Evolutionary conservation across 169 alveolate species (phyloP), one percentile per base, ranked within the genome.

Genomic region (Miamiensis avidus): DNA sequence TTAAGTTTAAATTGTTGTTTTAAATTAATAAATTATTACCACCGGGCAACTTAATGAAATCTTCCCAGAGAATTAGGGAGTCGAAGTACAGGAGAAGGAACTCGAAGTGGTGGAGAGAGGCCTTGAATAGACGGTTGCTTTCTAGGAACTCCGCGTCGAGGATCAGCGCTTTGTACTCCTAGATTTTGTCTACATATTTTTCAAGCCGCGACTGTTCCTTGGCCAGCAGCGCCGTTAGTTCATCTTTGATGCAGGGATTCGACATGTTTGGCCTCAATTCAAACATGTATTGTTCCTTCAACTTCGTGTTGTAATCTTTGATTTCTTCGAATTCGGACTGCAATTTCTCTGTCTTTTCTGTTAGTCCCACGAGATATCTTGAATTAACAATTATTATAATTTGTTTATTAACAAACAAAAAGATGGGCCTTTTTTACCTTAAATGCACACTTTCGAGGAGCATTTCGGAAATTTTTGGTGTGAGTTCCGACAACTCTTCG

Each of bases 231-330:
- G 91, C 93, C 30, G 83, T 89, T 33, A 95, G 89, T 64, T 93
- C 94, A 29, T 83, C 84, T 69, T 89, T 87, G 78, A 87, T 93
- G 31, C 87, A 89, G n/a, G 98, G 98, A 89, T 96, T 96, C 25
- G 94, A 95, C 72, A 96, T 82, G 84, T 96, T 93, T 4, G 98
- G 98, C 11, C 98, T 91, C 49, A 96, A 86, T 74, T 86, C 76
- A 76, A 75, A 84, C 34, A 86, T 76, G 76, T 94, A 93, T 1
- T 74, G 49, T 34, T 81, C 83, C 76, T 93, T 94, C 20, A 84
- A 69, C 31, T 91, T 91, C 34, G 89, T 93, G 75, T 89, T 89
- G 0, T 79, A 65, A 34, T 85, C 89, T 78, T 88, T 86, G 25
- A 82, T 83, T 0, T 81, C 34, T 72, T 82, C 65, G 74, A 91